Evolutionary conservation across 805 yeast genomes (phyloP), one percentile per base, ranked within the genome.

Genomic region (Wickerhamomyces chaumierensis): DNA sequence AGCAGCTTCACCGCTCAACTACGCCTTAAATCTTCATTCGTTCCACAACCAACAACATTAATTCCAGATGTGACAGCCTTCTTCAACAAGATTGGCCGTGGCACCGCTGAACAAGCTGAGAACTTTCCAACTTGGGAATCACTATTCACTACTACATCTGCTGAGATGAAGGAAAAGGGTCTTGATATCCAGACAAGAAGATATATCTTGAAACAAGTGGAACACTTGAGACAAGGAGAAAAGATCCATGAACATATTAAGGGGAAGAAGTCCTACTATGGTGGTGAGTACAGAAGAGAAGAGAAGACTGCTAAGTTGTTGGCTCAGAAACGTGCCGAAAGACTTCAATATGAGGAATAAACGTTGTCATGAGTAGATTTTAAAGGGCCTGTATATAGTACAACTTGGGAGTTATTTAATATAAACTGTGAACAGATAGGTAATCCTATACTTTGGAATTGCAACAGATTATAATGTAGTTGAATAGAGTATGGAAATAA

Each of bases 251-350:
- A 77, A 51, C 66, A 74, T 46, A 72, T 71, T 48, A 59, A 65
- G 44, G 85, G 88, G n/a, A 78, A 71, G 66, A 85, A 85, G 68
- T 69, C 71, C 49, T 66, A 65, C 50, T 66, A 76, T 61, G 96
- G 96, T 19, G 95, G 96, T 53, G 96, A 87, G 61, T 74, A 95
- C 57, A 81, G 76, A 51, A 72, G 80, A 43, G 75, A 71, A 51
- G 81, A 78, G 53, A 70, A 69, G 47, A 62, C 67, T 15, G 90
- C 94, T 9, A 72, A 71, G 45, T 57, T 73, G 60, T 60, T 71
- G 39, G 69, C 77, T 39, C 74, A 49, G 38, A 46, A 47, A 36
- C 49, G 53, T 43, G 48, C 45, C 18, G 53, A 52, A 36, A 51
- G 52, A 56, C 55, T 45, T 41, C 51, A 44, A 18, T 42, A 44